These are phyloP conservation scores for Salix suchowensis DNA, from an alignment of 345 rosid genomes.

Conservation along the genomic window DNA sequence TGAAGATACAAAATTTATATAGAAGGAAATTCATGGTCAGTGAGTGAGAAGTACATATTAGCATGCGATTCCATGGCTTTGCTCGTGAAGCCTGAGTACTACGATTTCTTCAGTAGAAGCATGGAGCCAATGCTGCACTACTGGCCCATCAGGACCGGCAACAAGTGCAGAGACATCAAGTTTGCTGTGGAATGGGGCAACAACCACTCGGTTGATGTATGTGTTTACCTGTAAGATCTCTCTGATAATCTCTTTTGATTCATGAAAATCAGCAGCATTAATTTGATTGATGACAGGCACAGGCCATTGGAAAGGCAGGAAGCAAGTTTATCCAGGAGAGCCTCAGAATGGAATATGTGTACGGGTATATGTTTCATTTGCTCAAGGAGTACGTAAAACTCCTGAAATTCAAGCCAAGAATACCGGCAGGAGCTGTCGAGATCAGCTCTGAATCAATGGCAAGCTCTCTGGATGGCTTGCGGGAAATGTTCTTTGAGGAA, in stretches of 20 bases:
- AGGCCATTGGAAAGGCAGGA: conserved; percentile 34
- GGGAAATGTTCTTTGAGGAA: conserved; percentile 33
- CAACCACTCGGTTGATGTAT: conserved; percentile 30
- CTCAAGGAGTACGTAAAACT: conserved; percentile 42
- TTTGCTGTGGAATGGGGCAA: conserved; percentile 82
- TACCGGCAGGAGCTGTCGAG: conserved; percentile 38
- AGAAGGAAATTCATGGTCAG: conserved; percentile 83
- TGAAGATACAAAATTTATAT: conserved; percentile 63
- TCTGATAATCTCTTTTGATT: neutral
- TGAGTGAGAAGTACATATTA: conserved; percentile 68
- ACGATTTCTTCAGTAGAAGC: conserved; percentile 60
- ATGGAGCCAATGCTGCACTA: conserved; percentile 60
- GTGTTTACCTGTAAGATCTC: neutral
- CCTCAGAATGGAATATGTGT: conserved; percentile 35
- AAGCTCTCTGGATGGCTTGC: conserved; percentile 22
- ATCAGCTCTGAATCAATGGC: conserved; percentile 47
- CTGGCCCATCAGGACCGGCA: conserved; percentile 57
- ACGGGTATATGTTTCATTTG: conserved; percentile 48
- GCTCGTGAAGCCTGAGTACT: conserved; percentile 39
- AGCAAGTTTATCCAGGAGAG: conserved; percentile 17
- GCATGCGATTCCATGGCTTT: conserved; percentile 67
- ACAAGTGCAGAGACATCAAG: conserved; percentile 52
- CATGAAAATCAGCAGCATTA: neutral
- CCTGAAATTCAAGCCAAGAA: conserved; percentile 30
- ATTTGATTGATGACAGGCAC: conserved; percentile 20